Percentiles rank a stretch among this genome's conserved stretches.
These are phyloP conservation scores for Myriosclerotinia curreyana DNA, from an alignment of 2,329 filamentous ascomycete genomes.

Conservation along the genomic window DNA sequence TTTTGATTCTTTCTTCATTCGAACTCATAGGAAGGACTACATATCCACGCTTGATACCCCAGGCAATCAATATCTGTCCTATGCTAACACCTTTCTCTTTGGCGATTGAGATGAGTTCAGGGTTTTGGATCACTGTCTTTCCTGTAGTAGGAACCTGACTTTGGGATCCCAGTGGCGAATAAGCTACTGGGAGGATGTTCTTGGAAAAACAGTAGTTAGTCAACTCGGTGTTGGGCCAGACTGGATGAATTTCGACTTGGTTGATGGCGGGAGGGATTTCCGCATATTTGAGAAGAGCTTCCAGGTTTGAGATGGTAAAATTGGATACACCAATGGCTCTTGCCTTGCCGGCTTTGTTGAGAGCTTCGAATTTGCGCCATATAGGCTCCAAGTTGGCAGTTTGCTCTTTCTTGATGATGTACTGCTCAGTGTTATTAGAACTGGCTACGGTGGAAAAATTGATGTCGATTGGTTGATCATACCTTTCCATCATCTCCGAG, in stretches of 20 bases:
- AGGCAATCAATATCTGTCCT: constrained; percentile 64
- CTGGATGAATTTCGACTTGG: constrained; percentile 69
- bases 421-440: constrained; percentile 39
- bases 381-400: constrained; percentile 62
- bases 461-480: constrained; percentile 18
- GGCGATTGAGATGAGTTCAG: constrained; percentile 56
- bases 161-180: constrained; percentile 63
- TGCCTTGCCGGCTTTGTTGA: constrained; percentile 57
- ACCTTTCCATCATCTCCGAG: constrained; percentile 52
- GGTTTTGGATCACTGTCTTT: constrained; percentile 60
- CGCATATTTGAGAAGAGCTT: constrained; percentile 50
- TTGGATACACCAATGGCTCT: constrained; percentile 59
- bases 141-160: constrained; percentile 59
- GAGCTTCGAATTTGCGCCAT: constrained; percentile 71
- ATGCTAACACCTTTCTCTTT: constrained; percentile 59
- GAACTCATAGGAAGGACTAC: constrained; percentile 72
- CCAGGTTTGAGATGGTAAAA: constrained; percentile 52
- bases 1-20: constrained; percentile 62
- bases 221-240: constrained; percentile 67
- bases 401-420: constrained; percentile 59
- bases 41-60: constrained; percentile 64
- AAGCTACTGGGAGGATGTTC: constrained; percentile 71
- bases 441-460: constrained; percentile 21
- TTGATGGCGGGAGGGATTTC: constrained; percentile 50
- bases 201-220: constrained; percentile 64